Evolutionary conservation across 805 yeast species (phyloP).

Genomic region (Kuraishia molischiana): DNA sequence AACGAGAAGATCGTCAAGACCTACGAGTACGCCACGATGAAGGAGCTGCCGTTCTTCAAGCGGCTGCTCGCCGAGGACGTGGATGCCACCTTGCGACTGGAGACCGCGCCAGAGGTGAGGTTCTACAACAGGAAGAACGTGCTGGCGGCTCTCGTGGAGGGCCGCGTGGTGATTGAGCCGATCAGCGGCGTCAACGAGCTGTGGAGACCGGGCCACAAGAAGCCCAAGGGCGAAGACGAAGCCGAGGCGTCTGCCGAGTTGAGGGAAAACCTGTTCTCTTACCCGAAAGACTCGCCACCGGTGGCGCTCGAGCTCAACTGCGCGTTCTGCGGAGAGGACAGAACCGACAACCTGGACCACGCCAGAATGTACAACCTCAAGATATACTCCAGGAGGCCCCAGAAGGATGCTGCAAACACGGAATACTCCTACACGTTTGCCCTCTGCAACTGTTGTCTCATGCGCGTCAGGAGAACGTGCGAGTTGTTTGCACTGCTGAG

Average conservation of each 20-base stretch:
- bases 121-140: conserved; percentile 56
- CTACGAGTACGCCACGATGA: conserved; percentile 18
- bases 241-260: conserved; percentile 7
- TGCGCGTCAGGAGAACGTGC: conserved; percentile 71
- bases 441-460: conserved; percentile 73
- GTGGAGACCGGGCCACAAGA: conserved; percentile 30
- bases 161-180: conserved; percentile 78
- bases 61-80: conserved; percentile 66
- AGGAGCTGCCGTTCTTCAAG: conserved; percentile 50
- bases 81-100: conserved; percentile 61
- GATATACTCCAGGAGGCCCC: conserved; percentile 20
- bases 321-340: conserved; percentile 72
- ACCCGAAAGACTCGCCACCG: conserved; percentile 45
- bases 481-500: conserved; percentile 75
- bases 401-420: conserved; percentile 9
- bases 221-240: conserved; percentile 8
- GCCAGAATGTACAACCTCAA: conserved; percentile 68
- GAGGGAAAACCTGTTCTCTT: conserved; percentile 29
- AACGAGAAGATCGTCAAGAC: conserved; percentile 5
- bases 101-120: conserved; percentile 51
- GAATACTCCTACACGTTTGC: conserved; percentile 41
- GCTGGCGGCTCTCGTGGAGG: conserved; percentile 63
- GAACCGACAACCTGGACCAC: conserved; percentile 64
- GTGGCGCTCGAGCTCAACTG: conserved; percentile 72
- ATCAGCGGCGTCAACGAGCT: conserved; percentile 74